Conservation (phyloP, 179 eudicot species). For the Beta lomatogona region DNA sequence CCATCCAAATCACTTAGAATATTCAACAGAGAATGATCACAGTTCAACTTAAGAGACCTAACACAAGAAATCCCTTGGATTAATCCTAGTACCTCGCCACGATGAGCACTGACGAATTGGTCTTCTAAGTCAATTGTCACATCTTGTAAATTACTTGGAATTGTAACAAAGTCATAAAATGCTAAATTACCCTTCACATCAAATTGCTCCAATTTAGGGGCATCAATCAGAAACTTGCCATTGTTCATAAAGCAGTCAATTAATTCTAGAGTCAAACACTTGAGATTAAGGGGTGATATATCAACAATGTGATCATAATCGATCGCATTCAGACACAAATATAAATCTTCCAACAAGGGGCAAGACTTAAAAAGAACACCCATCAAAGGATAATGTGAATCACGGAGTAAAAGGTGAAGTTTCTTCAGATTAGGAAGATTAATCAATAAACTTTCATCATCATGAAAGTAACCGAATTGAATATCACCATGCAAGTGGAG, state of each 20-base stretch:
- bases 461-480: background rate
- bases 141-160: too few relatives aligned
- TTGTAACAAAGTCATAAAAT: too few relatives aligned
- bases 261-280: background rate
- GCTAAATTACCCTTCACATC: too few relatives aligned
- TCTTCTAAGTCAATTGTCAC: too few relatives aligned
- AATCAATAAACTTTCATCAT: background rate
- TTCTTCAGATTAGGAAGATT: slow-evolving; percentile 4
- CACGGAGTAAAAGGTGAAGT: background rate
- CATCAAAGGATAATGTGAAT: background rate
- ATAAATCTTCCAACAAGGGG: background rate
- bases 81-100: too few relatives aligned
- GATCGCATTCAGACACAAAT: background rate
- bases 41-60: too few relatives aligned
- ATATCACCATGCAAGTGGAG: background rate
- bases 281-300: background rate
- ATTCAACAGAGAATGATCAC: too few relatives aligned
- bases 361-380: background rate
- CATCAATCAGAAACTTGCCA: slow-evolving; percentile 6
- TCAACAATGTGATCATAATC: background rate
- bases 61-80: too few relatives aligned
- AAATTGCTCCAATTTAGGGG: background rate
- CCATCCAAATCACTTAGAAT: too few relatives aligned
- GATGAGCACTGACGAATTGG: too few relatives aligned
- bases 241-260: too few relatives aligned